A percentile compares a stretch with the other conserved stretches of the same genome.
Evolutionary conservation across 257 asterid genomes (phyloP).

Genomic region (Asclepias syriaca): DNA sequence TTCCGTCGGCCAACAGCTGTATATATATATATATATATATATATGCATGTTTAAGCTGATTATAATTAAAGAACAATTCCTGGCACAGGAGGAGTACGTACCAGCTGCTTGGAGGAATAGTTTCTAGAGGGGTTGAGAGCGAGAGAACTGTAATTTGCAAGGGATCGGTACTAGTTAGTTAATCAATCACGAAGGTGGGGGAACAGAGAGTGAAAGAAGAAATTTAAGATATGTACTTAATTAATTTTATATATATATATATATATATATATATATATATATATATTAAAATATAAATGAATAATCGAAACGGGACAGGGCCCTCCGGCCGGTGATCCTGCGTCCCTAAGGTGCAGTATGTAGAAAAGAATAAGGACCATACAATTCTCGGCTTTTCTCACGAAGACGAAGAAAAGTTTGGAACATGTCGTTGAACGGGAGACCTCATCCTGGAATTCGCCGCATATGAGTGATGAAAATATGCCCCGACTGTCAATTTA

Average conservation of each 20-base stretch:
- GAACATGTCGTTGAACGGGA: conserved; percentile 68
- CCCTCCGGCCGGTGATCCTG: too few relatives aligned
- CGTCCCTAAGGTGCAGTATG: not conserved
- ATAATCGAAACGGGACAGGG: too few relatives aligned
- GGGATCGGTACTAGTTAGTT: too few relatives aligned
- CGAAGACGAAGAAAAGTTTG: conserved; percentile 23
- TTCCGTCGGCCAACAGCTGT: not conserved
- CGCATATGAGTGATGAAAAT: conserved; percentile 44
- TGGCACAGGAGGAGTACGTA: not conserved
- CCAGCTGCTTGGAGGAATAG: not conserved
- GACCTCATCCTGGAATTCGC: conserved; percentile 44
- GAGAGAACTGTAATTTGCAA: not conserved
- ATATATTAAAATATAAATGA: too few relatives aligned
- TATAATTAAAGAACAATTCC: not conserved
- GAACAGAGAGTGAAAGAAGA: too few relatives aligned
- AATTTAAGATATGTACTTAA: too few relatives aligned
- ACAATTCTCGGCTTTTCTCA: conserved; percentile 18
- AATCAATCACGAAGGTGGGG: too few relatives aligned
- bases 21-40: not conserved
- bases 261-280: too few relatives aligned
- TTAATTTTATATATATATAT: too few relatives aligned
- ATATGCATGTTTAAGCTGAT: not conserved
- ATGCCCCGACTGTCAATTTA: conserved; percentile 38
- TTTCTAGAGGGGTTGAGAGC: not conserved
- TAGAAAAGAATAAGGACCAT: not conserved